Percentiles rank a stretch among this genome's conserved stretches.
Conservation (phyloP, 352 stramenopile genomes). For the Thalassiosira mediterranea region DNA sequence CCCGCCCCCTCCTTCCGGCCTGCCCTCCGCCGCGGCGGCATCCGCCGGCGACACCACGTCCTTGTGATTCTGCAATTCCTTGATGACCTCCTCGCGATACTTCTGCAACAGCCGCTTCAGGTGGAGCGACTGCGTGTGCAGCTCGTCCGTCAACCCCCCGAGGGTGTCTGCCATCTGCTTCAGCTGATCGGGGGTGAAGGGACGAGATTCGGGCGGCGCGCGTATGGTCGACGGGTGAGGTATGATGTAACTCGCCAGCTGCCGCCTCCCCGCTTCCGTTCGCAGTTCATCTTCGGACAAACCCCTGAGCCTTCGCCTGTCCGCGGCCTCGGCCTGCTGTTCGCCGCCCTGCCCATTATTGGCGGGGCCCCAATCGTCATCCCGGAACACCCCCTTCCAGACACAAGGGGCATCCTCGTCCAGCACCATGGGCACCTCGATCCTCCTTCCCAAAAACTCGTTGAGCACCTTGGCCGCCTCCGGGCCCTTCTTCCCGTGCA, state of each 20-base stretch:
- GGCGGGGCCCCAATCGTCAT: conserved; percentile 2
- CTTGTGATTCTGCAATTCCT: conserved; percentile 14
- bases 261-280: neutral
- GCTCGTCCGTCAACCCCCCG: conserved; percentile 5
- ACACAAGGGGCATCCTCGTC: conserved; percentile 15
- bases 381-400: conserved; percentile 7
- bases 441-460: conserved; percentile 17
- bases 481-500: conserved; percentile 1
- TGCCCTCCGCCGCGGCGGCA: neutral
- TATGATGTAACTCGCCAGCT: conserved; percentile 29
- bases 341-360: neutral
- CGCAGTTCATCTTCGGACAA: too few species aligned
- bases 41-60: neutral
- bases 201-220: neutral
- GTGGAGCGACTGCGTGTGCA: conserved; percentile 5
- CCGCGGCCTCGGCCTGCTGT: neutral
- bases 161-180: conserved; percentile 11
- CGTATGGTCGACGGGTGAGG: conserved; percentile 22
- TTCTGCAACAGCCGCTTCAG: conserved; percentile 7
- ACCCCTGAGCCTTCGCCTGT: neutral
- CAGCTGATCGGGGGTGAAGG: conserved; percentile 18
- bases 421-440: conserved; percentile 5
- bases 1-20: neutral
- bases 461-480: conserved; percentile 5
- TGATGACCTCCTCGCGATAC: conserved; percentile 23